Evolutionary conservation across 495 filamentous ascomycete species (phyloP), one percentile per base, ranked within the genome.

Genomic region (Chaetomium fimeti): DNA sequence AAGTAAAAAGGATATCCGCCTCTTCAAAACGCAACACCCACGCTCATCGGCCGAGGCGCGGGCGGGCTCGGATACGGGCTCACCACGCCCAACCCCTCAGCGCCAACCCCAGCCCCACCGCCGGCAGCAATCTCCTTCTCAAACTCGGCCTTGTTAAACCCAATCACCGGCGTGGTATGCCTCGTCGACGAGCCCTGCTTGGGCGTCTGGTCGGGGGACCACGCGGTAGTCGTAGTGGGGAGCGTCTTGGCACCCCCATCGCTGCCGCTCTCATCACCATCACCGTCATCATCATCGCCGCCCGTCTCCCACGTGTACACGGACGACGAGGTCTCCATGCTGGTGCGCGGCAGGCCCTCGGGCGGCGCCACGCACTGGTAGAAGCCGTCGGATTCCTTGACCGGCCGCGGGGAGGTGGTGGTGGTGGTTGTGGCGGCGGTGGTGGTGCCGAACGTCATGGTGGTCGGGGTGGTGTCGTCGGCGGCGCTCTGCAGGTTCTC

Each of bases 281-380:
- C 65, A 2, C 59, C 65, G 24, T 66, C 60, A 11, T 54, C 55
- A 7, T 56, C 56, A n/a, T 48, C 55, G 9, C 29, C 57, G n/a
- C 32, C 32, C 11, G 61, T 70, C 45, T 70, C 66, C 72, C 77
- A 77, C 18, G 79, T 76, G n/a, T 77, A 78, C 15, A 74, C 71
- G 2, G 75, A 75, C 36, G 71, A 72, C 13, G 76, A 74, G 27
- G 74, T 77, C 60, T 78, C 78, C 53, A 77, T 55, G 68, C 76
- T 79, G 8, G 64, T 67, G 43, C 78, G 65, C 43, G 57, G 68
- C 42, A 66, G 61, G 24, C 61, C 55, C 56, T 71, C 68, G 4
- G 74, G 64, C 11, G 75, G 72, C 18, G 78, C 75, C 7, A 84
- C 71, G 65, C 76, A 79, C 66, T 84, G 80, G 61, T 85, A 84